These are phyloP conservation scores for Rhizopogon roseolus DNA, from an alignment of 768 basidiomycete species.

Conservation along the genomic window DNA sequence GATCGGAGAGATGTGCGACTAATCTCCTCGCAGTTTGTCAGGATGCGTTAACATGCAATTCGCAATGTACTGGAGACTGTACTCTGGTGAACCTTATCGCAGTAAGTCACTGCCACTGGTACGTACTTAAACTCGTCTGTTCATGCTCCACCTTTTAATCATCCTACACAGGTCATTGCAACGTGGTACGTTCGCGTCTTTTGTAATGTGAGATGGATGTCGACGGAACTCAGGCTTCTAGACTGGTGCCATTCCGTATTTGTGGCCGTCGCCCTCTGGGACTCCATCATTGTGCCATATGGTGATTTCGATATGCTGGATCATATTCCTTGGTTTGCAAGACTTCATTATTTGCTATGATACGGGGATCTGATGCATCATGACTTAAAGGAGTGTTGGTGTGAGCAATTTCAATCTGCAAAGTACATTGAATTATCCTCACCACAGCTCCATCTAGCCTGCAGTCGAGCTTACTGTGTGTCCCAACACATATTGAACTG, in stretches of 20 bases:
- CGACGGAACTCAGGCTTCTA: conserved; percentile 10
- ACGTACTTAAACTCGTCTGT: neutral
- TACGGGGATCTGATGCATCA: neutral
- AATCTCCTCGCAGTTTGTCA: conserved; percentile 12
- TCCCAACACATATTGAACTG: neutral
- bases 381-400: conserved; percentile 16
- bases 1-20: neutral
- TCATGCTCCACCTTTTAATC: neutral
- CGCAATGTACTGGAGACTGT: conserved; percentile 15
- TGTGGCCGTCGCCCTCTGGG: conserved; percentile 16
- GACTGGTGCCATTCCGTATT: conserved; percentile 19
- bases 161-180: conserved; percentile 8
- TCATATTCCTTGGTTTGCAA: conserved; percentile 17
- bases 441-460: conserved; percentile 8
- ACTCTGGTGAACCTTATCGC: conserved; percentile 11
- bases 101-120: conserved; percentile 12
- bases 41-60: conserved; percentile 22
- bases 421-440: neutral
- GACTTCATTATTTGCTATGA: neutral
- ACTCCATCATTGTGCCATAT: conserved; percentile 12
- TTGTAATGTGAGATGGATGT: neutral
- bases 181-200: conserved; percentile 12
- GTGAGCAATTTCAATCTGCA: conserved; percentile 6
- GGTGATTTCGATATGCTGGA: conserved; percentile 8
- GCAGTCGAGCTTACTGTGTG: conserved; percentile 17